These are phyloP conservation scores for Neofusicoccum sp. DNA, from an alignment of 2,329 filamentous ascomycete species.

Conservation along the genomic window DNA sequence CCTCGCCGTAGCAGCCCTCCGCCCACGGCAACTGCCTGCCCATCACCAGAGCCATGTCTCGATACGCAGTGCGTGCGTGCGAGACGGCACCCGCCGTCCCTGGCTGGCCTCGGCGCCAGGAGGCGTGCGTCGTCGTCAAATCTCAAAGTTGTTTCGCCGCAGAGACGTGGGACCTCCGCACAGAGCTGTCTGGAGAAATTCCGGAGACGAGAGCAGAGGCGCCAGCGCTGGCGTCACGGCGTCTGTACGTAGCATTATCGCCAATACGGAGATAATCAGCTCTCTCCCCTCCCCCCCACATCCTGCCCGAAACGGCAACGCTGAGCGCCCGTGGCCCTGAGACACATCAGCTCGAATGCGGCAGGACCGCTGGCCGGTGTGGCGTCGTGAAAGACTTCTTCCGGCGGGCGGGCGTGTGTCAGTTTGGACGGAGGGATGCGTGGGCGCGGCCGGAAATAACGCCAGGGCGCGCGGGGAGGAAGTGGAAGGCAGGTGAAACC, in stretches of 20 bases:
- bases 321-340: not conserved
- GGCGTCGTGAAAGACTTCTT: constrained; percentile 1
- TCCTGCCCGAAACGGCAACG: not conserved
- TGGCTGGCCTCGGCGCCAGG: not conserved
- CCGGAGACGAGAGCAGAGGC: not conserved
- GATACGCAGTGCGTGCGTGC: too few relatives aligned
- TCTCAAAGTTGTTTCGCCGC: not conserved
- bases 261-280: not conserved
- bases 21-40: too few relatives aligned
- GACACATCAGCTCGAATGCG: constrained; percentile 5
- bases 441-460: too few relatives aligned
- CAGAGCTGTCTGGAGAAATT: constrained; percentile 1
- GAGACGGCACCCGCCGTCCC: too few relatives aligned
- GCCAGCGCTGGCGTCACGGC: not conserved
- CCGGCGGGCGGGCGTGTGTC: not conserved
- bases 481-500: not conserved
- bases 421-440: not conserved
- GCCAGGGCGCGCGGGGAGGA: not conserved
- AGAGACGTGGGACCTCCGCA: not conserved
- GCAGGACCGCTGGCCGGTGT: not conserved
- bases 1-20: too few relatives aligned
- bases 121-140: not conserved
- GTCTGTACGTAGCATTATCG: not conserved
- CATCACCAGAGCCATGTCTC: too few relatives aligned
- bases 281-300: not conserved